Base-by-base conservation (phyloP, 257 asterid genomes). In the Thymus quinquecostatus region DNA sequence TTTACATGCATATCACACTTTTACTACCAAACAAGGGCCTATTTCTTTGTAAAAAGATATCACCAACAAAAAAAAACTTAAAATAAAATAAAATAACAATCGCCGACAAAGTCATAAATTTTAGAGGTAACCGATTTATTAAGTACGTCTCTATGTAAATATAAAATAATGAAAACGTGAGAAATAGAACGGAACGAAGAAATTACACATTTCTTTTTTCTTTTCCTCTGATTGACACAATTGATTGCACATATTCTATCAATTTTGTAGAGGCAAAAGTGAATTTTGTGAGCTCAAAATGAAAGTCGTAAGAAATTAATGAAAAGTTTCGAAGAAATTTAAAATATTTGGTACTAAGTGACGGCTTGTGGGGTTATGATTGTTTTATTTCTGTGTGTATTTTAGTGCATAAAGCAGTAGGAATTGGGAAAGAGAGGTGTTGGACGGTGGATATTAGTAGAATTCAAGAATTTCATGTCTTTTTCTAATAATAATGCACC, bases 381-480 rank as follows among this genome's bases (percentile, higher is more conserved):
- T 66, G 32, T 33, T 49, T 50, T 9, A 33, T 65, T 48, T 38
- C 38, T 45, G 21, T 33, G 10, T 8, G 8, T 65, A 65, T 69
- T 44, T 2, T 43, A 58, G n/a, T n/a, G 48, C 30, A 27, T 50
- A 66, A 66, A 34, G 34, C 1, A n/a, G 21, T n/a, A 45, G 38
- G 33, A 58, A n/a, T 10, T n/a, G 32, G 38, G 33, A 58, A 56
- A 45, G 29, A 8, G 14, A 29, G 29, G 34, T 9, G 27, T 30
- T 41, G 34, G 14, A 6, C n/a, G 75, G 48, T 58, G 59, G 48
- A 30, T 40, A 29, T 61, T 21, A 38, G 3, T 21, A 12, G 33
- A 48, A 45, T n/a, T 33, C 12, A 13, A 48, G 62, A 40, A 68
- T 61, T 60, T 28, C 44, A 61, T 50, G 69, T 49, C 63, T 9